Evolutionary conservation across 306 rosid species (phyloP), one percentile per base, ranked within the genome.

Genomic region (Coriaria nepalensis): DNA sequence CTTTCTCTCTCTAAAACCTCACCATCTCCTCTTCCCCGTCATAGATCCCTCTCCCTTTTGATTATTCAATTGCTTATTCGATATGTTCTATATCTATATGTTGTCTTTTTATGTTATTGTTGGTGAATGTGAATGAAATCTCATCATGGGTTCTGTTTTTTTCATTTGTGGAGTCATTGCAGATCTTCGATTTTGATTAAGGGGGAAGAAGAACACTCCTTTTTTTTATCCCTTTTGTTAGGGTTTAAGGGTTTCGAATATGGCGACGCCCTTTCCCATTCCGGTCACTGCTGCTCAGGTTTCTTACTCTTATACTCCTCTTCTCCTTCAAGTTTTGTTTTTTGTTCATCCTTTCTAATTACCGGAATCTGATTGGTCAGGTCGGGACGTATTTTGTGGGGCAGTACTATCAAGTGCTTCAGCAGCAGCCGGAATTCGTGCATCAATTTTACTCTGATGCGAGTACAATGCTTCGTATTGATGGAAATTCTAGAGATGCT

Each of bases 351-450:
- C 11, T 14, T 34, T 33, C 20, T 9, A 48, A 40, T 52, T 45
- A 13, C 39, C 15, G 45, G 38, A 12, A 15, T 35, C 50, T 34
- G 50, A 33, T 45, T 45, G 52, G 54, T 65, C 60, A 90, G 98
- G 81, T 90, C 45, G 98, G 98, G 43, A 79, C 95, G 14, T 90
- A 90, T 81, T 90, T 90, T 54, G 98, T 90, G 47, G 85, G 92
- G 55, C 98, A 90, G 73, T 90, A 90, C 55, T 90, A 84, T 55
- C 98, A 81, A 46, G 92, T 90, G 52, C 93, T 90, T 69, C 94
- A 81, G 74, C 71, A 63, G 46, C 98, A 85, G 61, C 98, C 98
- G 0, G 87, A 77, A 63, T 69, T 61, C 41, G 98, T 85, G 43
- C 79, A 81, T 61, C 98, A 90, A 71, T 90, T 90, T 62, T 90